phyloP scores from a whole-genome alignment of 2,329 filamentous ascomycete species.

The Paraphoma chrysanthemicola region DNA sequence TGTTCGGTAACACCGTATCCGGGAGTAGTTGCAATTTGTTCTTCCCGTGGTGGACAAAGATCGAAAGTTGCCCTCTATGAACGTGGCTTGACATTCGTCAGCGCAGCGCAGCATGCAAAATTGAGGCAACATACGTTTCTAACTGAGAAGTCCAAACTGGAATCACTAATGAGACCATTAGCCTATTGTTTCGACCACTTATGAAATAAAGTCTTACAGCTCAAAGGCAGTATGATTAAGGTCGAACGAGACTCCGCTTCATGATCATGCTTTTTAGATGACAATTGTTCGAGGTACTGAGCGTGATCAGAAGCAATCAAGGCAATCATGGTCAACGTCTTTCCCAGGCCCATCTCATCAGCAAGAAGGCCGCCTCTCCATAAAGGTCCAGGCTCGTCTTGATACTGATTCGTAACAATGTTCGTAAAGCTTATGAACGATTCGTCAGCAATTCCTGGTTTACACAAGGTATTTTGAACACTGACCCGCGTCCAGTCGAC shows the following conservation, averaged over 20 bases:
- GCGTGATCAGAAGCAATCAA: slow-evolving; percentile 6
- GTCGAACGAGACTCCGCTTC: neutral
- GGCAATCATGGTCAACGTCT: slow-evolving; percentile 23
- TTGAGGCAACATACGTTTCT: neutral
- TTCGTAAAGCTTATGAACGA: slow-evolving; percentile 3
- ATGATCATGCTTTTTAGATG: neutral
- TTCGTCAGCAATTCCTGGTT: neutral
- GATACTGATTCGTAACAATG: neutral
- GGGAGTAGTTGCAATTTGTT: neutral
- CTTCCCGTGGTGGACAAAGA: slow-evolving; percentile 4
- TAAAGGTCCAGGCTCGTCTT: neutral
- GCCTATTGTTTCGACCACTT: too few relatives aligned
- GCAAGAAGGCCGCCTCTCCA: slow-evolving; percentile 16
- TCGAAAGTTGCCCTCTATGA: neutral
- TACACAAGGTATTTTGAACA: neutral
- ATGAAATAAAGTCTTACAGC: neutral
- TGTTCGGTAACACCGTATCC: neutral
- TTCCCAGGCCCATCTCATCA: slow-evolving; percentile 24
- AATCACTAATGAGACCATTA: neutral
- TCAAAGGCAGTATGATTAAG: slow-evolving; percentile 1
- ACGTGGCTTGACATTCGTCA: neutral
- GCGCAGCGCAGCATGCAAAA: slow-evolving; percentile 1
- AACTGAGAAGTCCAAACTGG: neutral
- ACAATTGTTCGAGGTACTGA: neutral
- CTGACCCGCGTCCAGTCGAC: neutral